Evolutionary conservation across 352 stramenopile genomes (phyloP).

Genomic region (Phytophthora multivora): DNA sequence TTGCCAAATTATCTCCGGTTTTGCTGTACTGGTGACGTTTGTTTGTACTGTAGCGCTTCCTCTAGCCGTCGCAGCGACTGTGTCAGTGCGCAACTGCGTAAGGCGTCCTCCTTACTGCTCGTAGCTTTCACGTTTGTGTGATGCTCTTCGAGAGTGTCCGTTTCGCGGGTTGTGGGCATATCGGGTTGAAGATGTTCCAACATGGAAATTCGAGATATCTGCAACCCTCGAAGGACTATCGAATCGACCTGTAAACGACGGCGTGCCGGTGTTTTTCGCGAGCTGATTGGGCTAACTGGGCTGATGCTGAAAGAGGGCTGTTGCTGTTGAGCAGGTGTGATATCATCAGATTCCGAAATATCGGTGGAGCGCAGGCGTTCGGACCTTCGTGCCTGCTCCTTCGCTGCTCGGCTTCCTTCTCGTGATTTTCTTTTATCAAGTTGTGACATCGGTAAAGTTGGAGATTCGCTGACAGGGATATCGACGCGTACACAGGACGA

Average conservation of each 20-base stretch:
- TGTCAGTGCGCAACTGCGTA: slow-evolving; percentile 13
- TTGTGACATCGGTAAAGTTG: background rate
- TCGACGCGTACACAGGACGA: slow-evolving; percentile 39
- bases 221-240: slow-evolving; percentile 24
- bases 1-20: slow-evolving; percentile 6
- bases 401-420: slow-evolving; percentile 8
- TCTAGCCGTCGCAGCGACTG: slow-evolving; percentile 24
- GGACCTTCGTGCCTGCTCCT: slow-evolving; percentile 6
- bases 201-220: slow-evolving; percentile 20
- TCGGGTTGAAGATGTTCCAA: background rate
- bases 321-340: slow-evolving; percentile 6
- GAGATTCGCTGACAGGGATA: slow-evolving; percentile 3
- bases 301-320: slow-evolving; percentile 3
- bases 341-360: background rate
- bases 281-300: background rate
- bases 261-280: slow-evolving; percentile 6
- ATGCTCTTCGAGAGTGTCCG: background rate
- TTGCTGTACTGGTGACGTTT: slow-evolving; percentile 8
- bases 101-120: slow-evolving; percentile 1
- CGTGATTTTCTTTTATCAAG: slow-evolving; percentile 15
- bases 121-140: background rate
- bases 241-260: slow-evolving; percentile 27
- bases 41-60: slow-evolving; percentile 11
- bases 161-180: background rate
- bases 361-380: slow-evolving; percentile 1